A percentile compares a stretch with the other conserved stretches of the same genome.
phyloP scores from a whole-genome alignment of 2,329 filamentous ascomycete species.

The Pseudopithomyces maydicus region DNA sequence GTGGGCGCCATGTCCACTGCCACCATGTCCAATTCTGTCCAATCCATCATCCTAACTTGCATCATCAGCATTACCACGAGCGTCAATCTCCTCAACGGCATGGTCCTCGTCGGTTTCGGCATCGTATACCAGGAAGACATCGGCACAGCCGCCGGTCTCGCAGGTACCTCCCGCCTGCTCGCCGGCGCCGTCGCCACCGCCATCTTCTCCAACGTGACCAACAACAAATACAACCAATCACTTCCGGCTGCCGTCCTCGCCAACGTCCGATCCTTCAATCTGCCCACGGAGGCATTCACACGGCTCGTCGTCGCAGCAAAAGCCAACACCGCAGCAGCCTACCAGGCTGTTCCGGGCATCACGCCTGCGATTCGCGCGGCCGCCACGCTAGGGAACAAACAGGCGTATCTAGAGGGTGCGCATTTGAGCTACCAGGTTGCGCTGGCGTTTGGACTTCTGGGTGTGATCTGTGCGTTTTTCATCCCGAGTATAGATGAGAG shows the following conservation, averaged over 20 bases:
- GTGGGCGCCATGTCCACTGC: slow-evolving; percentile 1
- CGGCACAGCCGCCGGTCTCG: slow-evolving; percentile 36
- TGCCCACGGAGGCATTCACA: slow-evolving; percentile 16
- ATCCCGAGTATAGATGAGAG: slow-evolving; percentile 31
- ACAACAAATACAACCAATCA: slow-evolving; percentile 29
- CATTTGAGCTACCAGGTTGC: slow-evolving; percentile 37
- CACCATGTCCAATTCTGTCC: neutral
- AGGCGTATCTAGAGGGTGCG: slow-evolving; percentile 33
- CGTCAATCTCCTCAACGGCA: slow-evolving; percentile 34
- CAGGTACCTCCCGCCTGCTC: slow-evolving; percentile 34
- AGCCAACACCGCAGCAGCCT: slow-evolving; percentile 30
- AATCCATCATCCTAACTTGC: slow-evolving; percentile 31
- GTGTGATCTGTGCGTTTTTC: slow-evolving; percentile 34
- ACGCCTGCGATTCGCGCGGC: slow-evolving; percentile 33
- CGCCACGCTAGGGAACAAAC: slow-evolving; percentile 29
- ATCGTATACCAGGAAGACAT: slow-evolving; percentile 38
- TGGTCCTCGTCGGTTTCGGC: slow-evolving; percentile 36
- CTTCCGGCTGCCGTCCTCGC: slow-evolving; percentile 20
- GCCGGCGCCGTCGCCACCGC: slow-evolving; percentile 35
- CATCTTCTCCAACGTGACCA: slow-evolving; percentile 34
- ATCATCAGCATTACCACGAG: slow-evolving; percentile 34
- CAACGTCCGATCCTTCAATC: slow-evolving; percentile 24
- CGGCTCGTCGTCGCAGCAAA: slow-evolving; percentile 28
- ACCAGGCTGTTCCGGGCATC: slow-evolving; percentile 33
- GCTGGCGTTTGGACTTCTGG: slow-evolving; percentile 34